Base-by-base conservation (phyloP, 73 alveolate genomes). In the Diophrys appendiculata region DNA sequence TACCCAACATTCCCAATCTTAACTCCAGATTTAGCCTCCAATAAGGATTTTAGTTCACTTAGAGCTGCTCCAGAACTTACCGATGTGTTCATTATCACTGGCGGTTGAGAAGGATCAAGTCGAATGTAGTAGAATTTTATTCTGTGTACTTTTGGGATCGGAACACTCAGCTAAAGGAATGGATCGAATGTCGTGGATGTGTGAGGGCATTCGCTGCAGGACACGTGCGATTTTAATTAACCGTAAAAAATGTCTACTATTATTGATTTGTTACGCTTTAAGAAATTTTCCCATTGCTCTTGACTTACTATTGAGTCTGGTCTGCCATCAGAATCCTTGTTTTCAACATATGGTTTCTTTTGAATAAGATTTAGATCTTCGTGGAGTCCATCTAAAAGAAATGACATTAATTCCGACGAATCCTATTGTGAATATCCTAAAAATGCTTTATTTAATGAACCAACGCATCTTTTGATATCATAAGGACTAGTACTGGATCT, bases 301-400 rank as follows among this genome's bases (percentile, higher is more conserved):
- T 69, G 8, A 1, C 82, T n/a, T 1, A 86, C 82, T 22, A 31
- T 65, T 31, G 52, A 73, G 60, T 86, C 93, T 33, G 23, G 69
- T 33, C 88, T 84, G 1, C 92, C 92, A 54, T 78, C 78, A 11
- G 80, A 30, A 72, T 81, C 90, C 34, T 68, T 81, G 35, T 65
- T 55, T 60, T 86, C 91, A 5, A 87, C 88, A 72, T 87, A 80
- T 8, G 90, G 89, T 78, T 87, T 90, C 75, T 72, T 74, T 52
- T 77, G 82, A 1, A 82, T 87, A 82, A 91, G 68, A 85, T 97
- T 97, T 2, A 95, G 80, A 73, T 97, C 99, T 84, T 98, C 99
- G 84, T 98, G 99, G 28, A 98, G 80, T 74, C 95, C 92, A 91
- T 98, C 99, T 32, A 98, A 89, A 84, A 98, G 84, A 83, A 84